These are phyloP conservation scores for Kwoniella newhampshirensis DNA, from an alignment of 768 basidiomycete species.

Conservation along the genomic window DNA sequence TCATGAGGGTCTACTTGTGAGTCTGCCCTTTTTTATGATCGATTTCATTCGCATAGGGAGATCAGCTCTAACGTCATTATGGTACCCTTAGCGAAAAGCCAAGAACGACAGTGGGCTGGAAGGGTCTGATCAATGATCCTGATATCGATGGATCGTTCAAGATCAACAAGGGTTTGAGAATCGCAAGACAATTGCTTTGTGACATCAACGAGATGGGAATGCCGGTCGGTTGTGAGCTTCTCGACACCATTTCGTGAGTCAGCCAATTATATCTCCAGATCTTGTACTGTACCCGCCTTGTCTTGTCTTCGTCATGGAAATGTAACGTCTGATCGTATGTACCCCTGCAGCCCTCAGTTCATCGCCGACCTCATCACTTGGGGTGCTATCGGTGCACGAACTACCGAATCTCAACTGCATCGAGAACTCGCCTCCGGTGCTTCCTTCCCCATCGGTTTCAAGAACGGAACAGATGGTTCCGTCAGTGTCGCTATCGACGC, in stretches of 20 bases:
- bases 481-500: constrained; percentile 92
- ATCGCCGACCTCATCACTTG: constrained; percentile 90
- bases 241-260: constrained; percentile 62
- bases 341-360: constrained; percentile 66
- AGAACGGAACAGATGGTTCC: constrained; percentile 93
- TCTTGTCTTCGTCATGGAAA: neutral
- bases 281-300: neutral
- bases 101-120: constrained; percentile 91
- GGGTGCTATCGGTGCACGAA: constrained; percentile 97
- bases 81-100: constrained; percentile 68
- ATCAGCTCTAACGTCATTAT: neutral
- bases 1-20: constrained; percentile 97
- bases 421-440: constrained; percentile 93
- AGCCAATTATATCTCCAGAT: neutral
- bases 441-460: constrained; percentile 95
- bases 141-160: constrained; percentile 91
- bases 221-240: constrained; percentile 90
- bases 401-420: constrained; percentile 95
- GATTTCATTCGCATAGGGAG: neutral
- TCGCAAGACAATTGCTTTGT: constrained; percentile 82
- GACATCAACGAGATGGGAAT: constrained; percentile 86
- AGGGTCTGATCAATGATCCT: constrained; percentile 79
- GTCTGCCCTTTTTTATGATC: constrained; percentile 50
- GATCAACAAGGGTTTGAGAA: constrained; percentile 94
- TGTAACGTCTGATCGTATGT: neutral